These are phyloP conservation scores for Cadophora sp. DNA, from an alignment of 2,329 filamentous ascomycete species.

Conservation along the genomic window DNA sequence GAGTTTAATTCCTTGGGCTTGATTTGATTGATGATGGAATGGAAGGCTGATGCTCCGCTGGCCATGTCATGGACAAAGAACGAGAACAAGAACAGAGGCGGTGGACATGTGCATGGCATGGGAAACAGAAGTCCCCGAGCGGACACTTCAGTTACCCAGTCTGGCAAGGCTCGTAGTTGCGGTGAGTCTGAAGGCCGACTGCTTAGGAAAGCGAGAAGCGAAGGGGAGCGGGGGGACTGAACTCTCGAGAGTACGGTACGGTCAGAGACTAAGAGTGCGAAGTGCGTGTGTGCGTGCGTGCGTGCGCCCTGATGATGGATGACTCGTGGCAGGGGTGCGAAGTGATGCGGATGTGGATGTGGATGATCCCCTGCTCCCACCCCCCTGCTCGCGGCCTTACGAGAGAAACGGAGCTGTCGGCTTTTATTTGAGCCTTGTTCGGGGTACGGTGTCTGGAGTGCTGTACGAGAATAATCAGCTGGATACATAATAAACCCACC, in stretches of 20 bases:
- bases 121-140: slow-evolving; percentile 18
- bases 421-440: slow-evolving; percentile 23
- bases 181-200: slow-evolving; percentile 16
- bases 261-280: neutral
- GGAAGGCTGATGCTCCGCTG: slow-evolving; percentile 1
- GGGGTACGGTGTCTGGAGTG: slow-evolving; percentile 13
- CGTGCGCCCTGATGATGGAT: slow-evolving; percentile 3
- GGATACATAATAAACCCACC: slow-evolving; percentile 24
- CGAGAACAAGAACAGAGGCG: neutral
- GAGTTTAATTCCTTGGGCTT: slow-evolving; percentile 5
- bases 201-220: slow-evolving; percentile 16
- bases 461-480: slow-evolving; percentile 22
- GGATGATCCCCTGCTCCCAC: neutral
- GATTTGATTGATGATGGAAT: slow-evolving; percentile 1
- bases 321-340: slow-evolving; percentile 2
- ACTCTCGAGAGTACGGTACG: too few relatives aligned
- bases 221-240: neutral
- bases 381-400: slow-evolving; percentile 8
- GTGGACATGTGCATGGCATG: neutral
- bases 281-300: neutral
- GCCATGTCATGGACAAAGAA: slow-evolving; percentile 5
- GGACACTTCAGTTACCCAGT: slow-evolving; percentile 7
- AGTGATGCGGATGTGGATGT: neutral
- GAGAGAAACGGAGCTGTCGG: slow-evolving; percentile 23
- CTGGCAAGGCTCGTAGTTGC: slow-evolving; percentile 1